These are phyloP conservation scores for Porcisia hertigi DNA, from an alignment of 208 protist genomes.

Conservation along the genomic window DNA sequence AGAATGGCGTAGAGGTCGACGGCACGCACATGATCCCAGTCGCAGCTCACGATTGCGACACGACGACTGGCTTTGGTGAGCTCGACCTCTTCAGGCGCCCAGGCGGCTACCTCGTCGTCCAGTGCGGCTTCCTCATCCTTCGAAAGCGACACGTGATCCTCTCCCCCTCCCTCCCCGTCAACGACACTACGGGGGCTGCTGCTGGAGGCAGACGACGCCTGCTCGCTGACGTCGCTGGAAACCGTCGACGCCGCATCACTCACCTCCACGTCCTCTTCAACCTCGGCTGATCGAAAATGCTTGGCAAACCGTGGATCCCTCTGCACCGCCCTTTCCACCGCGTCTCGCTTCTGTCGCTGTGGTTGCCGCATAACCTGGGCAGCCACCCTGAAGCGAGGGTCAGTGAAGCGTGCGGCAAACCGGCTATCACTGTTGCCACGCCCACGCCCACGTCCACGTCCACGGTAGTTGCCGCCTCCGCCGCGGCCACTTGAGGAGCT, in stretches of 20 bases:
- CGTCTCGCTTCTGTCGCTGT: conserved; percentile 6
- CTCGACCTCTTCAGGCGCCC: conserved; percentile 77
- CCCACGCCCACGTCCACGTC: conserved; percentile 40
- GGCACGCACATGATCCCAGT: conserved; percentile 95
- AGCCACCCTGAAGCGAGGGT: conserved; percentile 84
- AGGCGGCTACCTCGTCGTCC: conserved; percentile 74
- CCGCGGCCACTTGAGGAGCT: conserved; percentile 57
- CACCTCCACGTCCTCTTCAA: conserved; percentile 42
- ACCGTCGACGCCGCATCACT: conserved; percentile 19
- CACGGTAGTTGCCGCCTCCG: conserved; percentile 34
- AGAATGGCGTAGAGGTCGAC: conserved; percentile 96
- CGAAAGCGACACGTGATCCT: conserved; percentile 30
- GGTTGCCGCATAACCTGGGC: conserved; percentile 16
- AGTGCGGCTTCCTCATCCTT: conserved; percentile 32
- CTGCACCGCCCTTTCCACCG: conserved; percentile 35
- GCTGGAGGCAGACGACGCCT: background rate
- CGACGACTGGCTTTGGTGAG: conserved; percentile 78
- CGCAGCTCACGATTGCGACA: conserved; percentile 95
- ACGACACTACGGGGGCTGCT: background rate
- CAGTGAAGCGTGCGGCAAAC: conserved; percentile 86
- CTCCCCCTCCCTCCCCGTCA: conserved; percentile 27
- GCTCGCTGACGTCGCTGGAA: background rate
- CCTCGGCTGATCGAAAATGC: conserved; percentile 26
- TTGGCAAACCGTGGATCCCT: conserved; percentile 80
- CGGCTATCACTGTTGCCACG: conserved; percentile 49